These are phyloP conservation scores for Dryadomyces quercus-mongolicae DNA, from an alignment of 2,329 filamentous ascomycete species.

Conservation along the genomic window DNA sequence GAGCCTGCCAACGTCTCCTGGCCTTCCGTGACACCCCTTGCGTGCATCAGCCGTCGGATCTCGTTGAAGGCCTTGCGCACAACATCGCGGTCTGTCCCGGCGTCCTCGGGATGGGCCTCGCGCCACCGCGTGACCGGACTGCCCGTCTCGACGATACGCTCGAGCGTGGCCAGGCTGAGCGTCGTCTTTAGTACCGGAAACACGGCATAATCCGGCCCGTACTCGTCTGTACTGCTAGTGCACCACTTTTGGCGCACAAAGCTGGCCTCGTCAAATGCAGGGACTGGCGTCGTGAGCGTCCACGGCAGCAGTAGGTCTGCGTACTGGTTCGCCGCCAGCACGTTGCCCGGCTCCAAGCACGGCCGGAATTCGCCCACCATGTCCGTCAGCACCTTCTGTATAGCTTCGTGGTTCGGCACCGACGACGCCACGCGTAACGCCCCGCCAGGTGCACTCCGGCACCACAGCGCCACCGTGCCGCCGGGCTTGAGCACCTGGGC, in stretches of 20 bases:
- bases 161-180: slow-evolving; percentile 20
- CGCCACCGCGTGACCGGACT: slow-evolving; percentile 32
- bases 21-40: slow-evolving; percentile 22
- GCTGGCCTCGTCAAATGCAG: slow-evolving; percentile 24
- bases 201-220: slow-evolving; percentile 1
- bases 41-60: slow-evolving; percentile 15
- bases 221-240: slow-evolving; percentile 9
- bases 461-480: slow-evolving; percentile 44
- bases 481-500: slow-evolving; percentile 34
- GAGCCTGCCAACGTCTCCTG: slow-evolving; percentile 13
- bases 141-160: slow-evolving; percentile 22
- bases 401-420: slow-evolving; percentile 25
- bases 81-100: slow-evolving; percentile 25
- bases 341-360: slow-evolving; percentile 30
- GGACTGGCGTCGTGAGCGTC: slow-evolving; percentile 18
- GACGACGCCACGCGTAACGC: slow-evolving; percentile 16
- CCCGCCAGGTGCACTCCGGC: slow-evolving; percentile 16
- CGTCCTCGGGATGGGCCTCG: slow-evolving; percentile 27
- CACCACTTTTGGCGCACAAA: slow-evolving; percentile 33
- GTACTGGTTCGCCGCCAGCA: slow-evolving; percentile 27
- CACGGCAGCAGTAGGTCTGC: slow-evolving; percentile 34
- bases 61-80: slow-evolving; percentile 6
- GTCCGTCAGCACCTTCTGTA: slow-evolving; percentile 28
- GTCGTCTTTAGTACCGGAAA: background rate
- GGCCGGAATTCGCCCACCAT: slow-evolving; percentile 24